Evolutionary conservation across 148 eudicot species (phyloP).

Genomic region (Suaeda aralocaspica): DNA sequence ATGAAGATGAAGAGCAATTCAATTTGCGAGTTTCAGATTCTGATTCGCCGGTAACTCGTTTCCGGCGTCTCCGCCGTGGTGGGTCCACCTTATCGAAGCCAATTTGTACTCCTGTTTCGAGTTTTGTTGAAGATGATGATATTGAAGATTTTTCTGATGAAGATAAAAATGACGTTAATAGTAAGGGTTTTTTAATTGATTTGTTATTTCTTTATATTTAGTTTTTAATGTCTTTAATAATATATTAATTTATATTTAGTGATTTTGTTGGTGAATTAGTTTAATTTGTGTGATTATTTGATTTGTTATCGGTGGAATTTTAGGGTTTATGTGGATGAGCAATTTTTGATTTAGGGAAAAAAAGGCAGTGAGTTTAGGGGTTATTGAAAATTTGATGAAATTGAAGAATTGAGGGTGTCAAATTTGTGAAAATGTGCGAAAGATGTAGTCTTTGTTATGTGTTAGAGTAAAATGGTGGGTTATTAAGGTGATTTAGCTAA

Average conservation of each 20-base stretch:
- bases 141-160: constrained; percentile 78
- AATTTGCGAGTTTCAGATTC: constrained; percentile 32
- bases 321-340: not conserved
- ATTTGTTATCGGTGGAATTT: not conserved
- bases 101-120: constrained; percentile 15
- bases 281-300: not conserved
- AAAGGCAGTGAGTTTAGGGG: too few species aligned
- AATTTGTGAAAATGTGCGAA: too few species aligned
- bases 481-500: too few species aligned
- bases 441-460: too few species aligned
- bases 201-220: not conserved
- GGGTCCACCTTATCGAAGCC: constrained; percentile 26
- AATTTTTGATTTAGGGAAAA: too few species aligned
- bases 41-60: constrained; percentile 24
- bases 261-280: not conserved
- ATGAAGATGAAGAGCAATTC: constrained; percentile 35
- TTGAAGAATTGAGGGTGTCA: not conserved
- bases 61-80: constrained; percentile 52
- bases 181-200: constrained; percentile 30
- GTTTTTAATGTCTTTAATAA: not conserved
- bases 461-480: too few species aligned
- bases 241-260: not conserved
- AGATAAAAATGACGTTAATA: constrained; percentile 36
- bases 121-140: constrained; percentile 58
- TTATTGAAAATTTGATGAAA: not conserved